Conservation (phyloP, 306 rosid species). For the Sicyos edulis region DNA sequence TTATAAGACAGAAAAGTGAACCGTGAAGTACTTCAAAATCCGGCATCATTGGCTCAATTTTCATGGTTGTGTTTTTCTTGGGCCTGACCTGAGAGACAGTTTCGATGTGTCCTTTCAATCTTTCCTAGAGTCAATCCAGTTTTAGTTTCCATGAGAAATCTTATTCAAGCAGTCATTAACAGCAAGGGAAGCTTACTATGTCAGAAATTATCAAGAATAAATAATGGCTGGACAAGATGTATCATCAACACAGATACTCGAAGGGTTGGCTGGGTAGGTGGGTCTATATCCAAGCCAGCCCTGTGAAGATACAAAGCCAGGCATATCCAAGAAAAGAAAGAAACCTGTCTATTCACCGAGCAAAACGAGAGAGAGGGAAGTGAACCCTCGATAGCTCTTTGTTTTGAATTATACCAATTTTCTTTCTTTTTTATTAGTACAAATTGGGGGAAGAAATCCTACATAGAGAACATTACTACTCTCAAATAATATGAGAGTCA, state of each 20-base stretch:
- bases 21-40: not conserved
- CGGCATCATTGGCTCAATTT: not conserved
- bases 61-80: not conserved
- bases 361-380: conserved; percentile 5
- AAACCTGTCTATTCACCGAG: not conserved
- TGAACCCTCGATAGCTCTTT: not conserved
- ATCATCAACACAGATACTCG: not conserved
- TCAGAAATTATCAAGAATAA: not conserved
- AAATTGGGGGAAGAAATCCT: too few species aligned
- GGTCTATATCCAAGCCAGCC: conserved; percentile 2
- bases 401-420: not conserved
- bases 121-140: not conserved
- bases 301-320: conserved; percentile 8
- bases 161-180: not conserved
- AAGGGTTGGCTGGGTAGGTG: conserved; percentile 7
- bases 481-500: too few species aligned
- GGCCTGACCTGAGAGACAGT: not conserved
- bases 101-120: not conserved
- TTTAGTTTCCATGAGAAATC: not conserved
- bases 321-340: not conserved
- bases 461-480: too few species aligned
- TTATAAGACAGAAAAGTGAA: not conserved
- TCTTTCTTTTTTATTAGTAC: too few species aligned
- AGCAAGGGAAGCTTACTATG: not conserved
- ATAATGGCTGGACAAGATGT: not conserved